phyloP scores from a whole-genome alignment of 768 basidiomycete genomes.

The Scleroderma citrinum region DNA sequence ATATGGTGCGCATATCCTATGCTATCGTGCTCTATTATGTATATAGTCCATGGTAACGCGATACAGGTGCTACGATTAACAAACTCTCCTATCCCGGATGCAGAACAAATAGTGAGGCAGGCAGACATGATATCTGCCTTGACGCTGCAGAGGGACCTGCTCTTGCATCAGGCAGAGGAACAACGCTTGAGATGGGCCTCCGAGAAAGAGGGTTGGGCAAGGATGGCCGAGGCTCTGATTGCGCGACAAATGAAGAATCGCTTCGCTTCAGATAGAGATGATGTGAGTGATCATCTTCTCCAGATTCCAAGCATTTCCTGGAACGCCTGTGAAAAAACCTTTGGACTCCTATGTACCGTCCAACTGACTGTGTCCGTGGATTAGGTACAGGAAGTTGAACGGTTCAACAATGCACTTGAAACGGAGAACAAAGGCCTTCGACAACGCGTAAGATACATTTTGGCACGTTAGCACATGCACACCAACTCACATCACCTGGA shows the following conservation, averaged over 20 bases:
- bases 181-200: slow-evolving; percentile 56
- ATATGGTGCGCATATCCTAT: slow-evolving; percentile 45
- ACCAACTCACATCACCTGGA: slow-evolving; percentile 6
- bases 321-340: too few species aligned
- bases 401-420: slow-evolving; percentile 43
- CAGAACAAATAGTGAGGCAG: slow-evolving; percentile 49
- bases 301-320: not conserved
- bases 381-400: slow-evolving; percentile 47
- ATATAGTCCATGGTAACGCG: slow-evolving; percentile 3
- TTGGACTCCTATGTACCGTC: too few species aligned
- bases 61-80: slow-evolving; percentile 46
- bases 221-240: slow-evolving; percentile 64
- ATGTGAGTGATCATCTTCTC: slow-evolving; percentile 31
- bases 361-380: slow-evolving; percentile 9
- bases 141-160: slow-evolving; percentile 51
- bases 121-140: slow-evolving; percentile 56
- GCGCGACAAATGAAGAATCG: slow-evolving; percentile 39
- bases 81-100: slow-evolving; percentile 32
- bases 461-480: not conserved
- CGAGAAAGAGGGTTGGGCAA: slow-evolving; percentile 59
- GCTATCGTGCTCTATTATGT: slow-evolving; percentile 2
- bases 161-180: slow-evolving; percentile 47
- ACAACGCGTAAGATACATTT: slow-evolving; percentile 44
- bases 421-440: slow-evolving; percentile 58
- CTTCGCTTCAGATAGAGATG: slow-evolving; percentile 32